Base-by-base conservation (phyloP, 768 basidiomycete species). In the Mrakia gelida region DNA sequence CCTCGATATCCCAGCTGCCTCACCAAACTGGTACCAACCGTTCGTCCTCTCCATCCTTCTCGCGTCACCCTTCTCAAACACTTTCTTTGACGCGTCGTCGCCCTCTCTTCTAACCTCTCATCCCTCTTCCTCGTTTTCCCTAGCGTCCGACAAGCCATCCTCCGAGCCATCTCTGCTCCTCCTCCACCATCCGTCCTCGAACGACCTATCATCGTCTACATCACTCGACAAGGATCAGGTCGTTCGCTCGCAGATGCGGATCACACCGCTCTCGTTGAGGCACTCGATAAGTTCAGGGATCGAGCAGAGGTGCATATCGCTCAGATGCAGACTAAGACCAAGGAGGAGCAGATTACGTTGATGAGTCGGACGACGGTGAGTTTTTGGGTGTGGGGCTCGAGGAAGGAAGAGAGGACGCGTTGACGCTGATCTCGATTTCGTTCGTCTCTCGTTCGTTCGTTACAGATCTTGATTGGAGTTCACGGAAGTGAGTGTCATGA, bases 11-110 rank as follows among this genome's bases (percentile, higher is more conserved):
- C 5, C 59, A 9, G 26, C 59, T 59, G 59, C 59, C 11, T 59
- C 59, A 26, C 59, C 59, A 59, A 59, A 59, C 59, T 59, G 59
- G 59, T 59, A 59, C 28, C 59, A 59, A 15, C 59, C 59, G 59
- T 59, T 59, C 26, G 59, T 59, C 59, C 26, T 4, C 5, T 10
- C 13, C 26, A 28, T 13, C 11, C 28, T n/a, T 28, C 59, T 10
- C 23, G 11, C 59, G 3, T 2, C 28, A 2, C 59, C 3, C 6
- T 23, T 11, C 23, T 54, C 52, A 15, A 38, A 38, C 38, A 38
- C 38, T 38, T 8, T 38, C 23, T 54, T 23, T 11, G 11, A 59
- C 59, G 59, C 59, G 26, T 59, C 59, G 7, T 5, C 59, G 7
- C 26, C 59, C n/a, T 56, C 45, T 56, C 59, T 26, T n/a, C 28